A percentile compares a stretch with the other conserved stretches of the same genome.
Evolutionary conservation across 2,329 filamentous ascomycete species (phyloP).

Genomic region (Epichloe elymi): DNA sequence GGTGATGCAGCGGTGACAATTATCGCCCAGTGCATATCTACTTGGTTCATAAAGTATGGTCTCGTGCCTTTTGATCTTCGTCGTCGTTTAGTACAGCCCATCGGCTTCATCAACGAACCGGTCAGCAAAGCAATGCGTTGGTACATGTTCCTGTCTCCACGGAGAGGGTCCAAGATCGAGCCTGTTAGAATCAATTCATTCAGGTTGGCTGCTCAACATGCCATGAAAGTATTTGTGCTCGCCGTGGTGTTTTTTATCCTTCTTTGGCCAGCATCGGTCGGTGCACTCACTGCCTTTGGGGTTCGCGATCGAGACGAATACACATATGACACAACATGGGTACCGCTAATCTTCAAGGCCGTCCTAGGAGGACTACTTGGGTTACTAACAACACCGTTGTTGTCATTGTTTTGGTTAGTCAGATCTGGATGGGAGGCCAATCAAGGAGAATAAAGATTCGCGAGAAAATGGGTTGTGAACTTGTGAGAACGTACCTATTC

Average conservation of each 20-base stretch:
- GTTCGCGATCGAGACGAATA: conserved; percentile 26
- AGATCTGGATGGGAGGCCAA: conserved; percentile 30
- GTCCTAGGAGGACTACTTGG: conserved; percentile 33
- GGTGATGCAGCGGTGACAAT: conserved; percentile 31
- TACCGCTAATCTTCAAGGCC: conserved; percentile 36
- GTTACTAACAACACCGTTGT: conserved; percentile 32
- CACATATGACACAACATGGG: conserved; percentile 28
- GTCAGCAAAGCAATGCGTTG: conserved; percentile 22
- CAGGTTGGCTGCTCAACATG: conserved; percentile 15
- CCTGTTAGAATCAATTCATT: background rate
- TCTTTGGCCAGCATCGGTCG: conserved; percentile 30
- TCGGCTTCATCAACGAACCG: conserved; percentile 30
- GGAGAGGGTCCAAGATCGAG: background rate
- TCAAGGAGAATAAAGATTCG: background rate
- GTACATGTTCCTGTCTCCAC: conserved; percentile 26
- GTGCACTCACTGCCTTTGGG: conserved; percentile 28
- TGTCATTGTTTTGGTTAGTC: conserved; percentile 37
- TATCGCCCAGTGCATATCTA: conserved; percentile 35
- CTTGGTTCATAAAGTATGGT: conserved; percentile 35
- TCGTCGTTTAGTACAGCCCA: conserved; percentile 30
- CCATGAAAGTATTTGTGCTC: conserved; percentile 15
- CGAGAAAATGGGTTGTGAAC: background rate
- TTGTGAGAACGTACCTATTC: background rate
- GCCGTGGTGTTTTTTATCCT: conserved; percentile 28
- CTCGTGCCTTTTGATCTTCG: conserved; percentile 35